A percentile compares a stretch with the other conserved stretches of the same genome.
Evolutionary conservation across 78 protist genomes (phyloP).

Genomic region (Pelomyxa schiedti): DNA sequence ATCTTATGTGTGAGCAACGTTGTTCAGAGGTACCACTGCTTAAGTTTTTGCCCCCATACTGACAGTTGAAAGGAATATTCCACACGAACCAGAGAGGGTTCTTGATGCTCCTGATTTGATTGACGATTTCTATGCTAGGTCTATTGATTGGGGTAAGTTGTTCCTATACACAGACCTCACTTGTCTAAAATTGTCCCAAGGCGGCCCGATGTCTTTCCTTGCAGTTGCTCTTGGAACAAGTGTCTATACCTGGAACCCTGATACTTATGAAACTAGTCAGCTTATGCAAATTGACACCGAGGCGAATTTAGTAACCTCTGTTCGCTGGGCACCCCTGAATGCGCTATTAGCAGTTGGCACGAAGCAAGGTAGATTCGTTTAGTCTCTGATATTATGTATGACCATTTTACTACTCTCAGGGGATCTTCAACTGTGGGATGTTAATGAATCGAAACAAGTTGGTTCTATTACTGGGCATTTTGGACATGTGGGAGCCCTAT

Average conservation of each 20-base stretch:
- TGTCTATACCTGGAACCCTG: slow-evolving; percentile 97
- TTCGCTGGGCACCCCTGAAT: slow-evolving; percentile 54
- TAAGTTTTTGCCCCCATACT: no score
- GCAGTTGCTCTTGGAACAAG: slow-evolving; percentile 92
- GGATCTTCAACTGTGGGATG: slow-evolving; percentile 89
- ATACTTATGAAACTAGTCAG: slow-evolving; percentile 61
- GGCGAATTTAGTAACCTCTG: slow-evolving; percentile 75
- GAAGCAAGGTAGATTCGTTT: no score
- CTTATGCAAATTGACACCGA: slow-evolving; percentile 50
- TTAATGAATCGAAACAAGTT: slow-evolving; percentile 29
- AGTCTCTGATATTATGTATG: no score
- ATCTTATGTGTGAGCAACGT: no score
- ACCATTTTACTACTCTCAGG: no score
- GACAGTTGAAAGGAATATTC: no score
- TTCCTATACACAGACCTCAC: no score
- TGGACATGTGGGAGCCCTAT: slow-evolving; percentile 84
- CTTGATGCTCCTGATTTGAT: slow-evolving; percentile 90
- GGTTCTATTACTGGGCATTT: slow-evolving; percentile 87
- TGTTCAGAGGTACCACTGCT: no score
- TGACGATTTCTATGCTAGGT: slow-evolving; percentile 96
- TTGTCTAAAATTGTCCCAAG: no score
- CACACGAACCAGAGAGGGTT: slow-evolving; percentile 49
- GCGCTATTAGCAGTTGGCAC: slow-evolving; percentile 96
- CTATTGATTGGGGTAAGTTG: slow-evolving; percentile 99
- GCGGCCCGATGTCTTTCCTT: slow-evolving; percentile 56